Conservation (phyloP, 2,329 filamentous ascomycete genomes). For the Grosmannia serpens region DNA sequence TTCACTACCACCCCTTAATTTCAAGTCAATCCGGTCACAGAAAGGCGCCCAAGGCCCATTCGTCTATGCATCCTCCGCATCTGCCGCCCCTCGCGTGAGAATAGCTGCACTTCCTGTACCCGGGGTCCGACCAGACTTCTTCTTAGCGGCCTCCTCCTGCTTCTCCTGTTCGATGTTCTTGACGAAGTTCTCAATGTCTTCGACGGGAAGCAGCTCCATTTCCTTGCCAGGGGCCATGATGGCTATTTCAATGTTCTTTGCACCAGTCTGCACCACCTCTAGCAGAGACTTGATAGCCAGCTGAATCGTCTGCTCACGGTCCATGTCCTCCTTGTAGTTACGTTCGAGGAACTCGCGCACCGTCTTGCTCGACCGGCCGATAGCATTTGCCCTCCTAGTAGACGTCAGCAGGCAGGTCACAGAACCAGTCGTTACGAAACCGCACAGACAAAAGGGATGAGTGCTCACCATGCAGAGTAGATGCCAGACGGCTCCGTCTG, state of each 20-base stretch:
- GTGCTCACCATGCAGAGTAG: conserved; percentile 85
- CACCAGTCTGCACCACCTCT: conserved; percentile 95
- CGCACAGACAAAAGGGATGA: background rate
- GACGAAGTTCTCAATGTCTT: conserved; percentile 94
- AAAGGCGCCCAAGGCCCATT: background rate
- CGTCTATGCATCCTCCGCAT: background rate
- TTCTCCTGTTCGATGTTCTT: conserved; percentile 99
- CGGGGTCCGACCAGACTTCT: conserved; percentile 73
- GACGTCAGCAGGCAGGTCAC: background rate
- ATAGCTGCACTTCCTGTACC: conserved; percentile 62
- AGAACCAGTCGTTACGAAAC: background rate
- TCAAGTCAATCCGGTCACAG: background rate
- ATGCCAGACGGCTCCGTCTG: conserved; percentile 99
- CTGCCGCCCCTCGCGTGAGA: conserved; percentile 45
- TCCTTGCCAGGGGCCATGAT: conserved; percentile 89
- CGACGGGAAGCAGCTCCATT: conserved; percentile 86
- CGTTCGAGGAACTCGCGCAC: conserved; percentile 97
- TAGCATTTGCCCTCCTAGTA: conserved; percentile 96
- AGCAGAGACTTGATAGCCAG: conserved; percentile 95
- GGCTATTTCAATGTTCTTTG: conserved; percentile 99
- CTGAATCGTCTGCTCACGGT: conserved; percentile 89
- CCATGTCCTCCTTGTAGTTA: conserved; percentile 98
- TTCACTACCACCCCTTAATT: background rate
- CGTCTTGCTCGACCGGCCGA: conserved; percentile 96
- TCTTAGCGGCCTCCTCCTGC: conserved; percentile 95